Base-by-base conservation (phyloP, 371 early-diverging fungal genomes). In the Mucor indicus region DNA sequence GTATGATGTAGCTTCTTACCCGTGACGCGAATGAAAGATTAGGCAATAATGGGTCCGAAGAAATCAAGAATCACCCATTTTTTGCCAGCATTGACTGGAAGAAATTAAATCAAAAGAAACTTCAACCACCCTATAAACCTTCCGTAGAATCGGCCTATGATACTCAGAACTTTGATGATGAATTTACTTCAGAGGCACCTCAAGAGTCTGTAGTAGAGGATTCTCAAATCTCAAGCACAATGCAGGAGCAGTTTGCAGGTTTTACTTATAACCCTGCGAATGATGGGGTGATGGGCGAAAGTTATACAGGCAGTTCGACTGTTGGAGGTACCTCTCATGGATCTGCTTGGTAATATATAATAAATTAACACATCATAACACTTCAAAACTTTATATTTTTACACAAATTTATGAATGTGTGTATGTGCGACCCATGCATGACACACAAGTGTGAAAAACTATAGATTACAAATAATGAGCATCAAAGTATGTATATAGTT, bases 241-340 rank as follows among this genome's bases (percentile, higher is more conserved):
- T 95, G 54, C 98, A 97, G 70, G 80, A 90, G 47, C 95, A 95
- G 76, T 97, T 97, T 79, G 85, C 81, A 41, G 98, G 98, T n/a
- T 97, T 96, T 60, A 71, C 72, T 17, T 71, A 64, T 50, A 71
- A 71, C 44, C 72, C 72, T 15, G 53, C 53, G 12, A 66, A 71
- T 44, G 71, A 70, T 38, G 64, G 64, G 50, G 62, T 69, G 19
- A 66, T 70, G 67, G 66, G 65, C 33, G 69, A 69, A 31, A 64
- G 65, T 42, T 69, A 59, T 50, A 65, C 59, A 31, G 54, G 55
- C 6, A 15, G 40, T 17, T 59, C 52, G 2, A 54, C 38, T 11
- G 46, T 53, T 2, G 62, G 57, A n/a, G 48, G 46, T 40, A 42
- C 53, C 19, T 53, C 52, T 20, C 48, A 47, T 16, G 50, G 54